Base-by-base conservation (phyloP, 2,329 filamentous ascomycete genomes). In the Fusarium euwallaceae region DNA sequence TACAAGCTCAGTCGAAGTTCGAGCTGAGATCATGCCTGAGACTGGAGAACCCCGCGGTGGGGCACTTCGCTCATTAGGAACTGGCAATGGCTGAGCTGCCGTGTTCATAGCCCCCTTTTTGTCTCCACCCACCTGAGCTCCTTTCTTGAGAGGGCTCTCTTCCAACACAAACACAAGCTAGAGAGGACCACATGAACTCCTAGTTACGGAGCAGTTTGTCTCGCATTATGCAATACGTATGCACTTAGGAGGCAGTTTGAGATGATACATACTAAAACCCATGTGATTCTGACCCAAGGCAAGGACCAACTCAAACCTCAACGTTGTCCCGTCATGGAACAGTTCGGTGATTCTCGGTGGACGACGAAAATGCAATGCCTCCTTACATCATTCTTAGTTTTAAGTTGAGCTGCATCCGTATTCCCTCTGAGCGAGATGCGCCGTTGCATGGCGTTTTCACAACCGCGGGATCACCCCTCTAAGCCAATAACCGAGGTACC, bases 401-500 rank as follows among this genome's bases (percentile, higher is more conserved):
- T 43, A 10, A 43, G 27, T 61, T 20, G 37, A 61, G 39, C 58
- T 12, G 7, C 24, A 20, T 43, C 37, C 24, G 22, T n/a, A 43
- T 61, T 64, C 61, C 24, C 39, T 34, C 29, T 51, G 41, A 64
- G 24, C 61, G 60, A 36, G 41, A 61, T 24, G 22, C 59, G 32
- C n/a, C 17, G n/a, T 34, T 45, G 27, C n/a, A 37, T 24, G 56
- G 29, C 53, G 36, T 37, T 36, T 29, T n/a, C 59, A 39, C 56
- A 67, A 63, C 45, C 53, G 58, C 60, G 67, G 64, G 29, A 37
- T 60, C 56, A 39, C 63, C 64, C 63, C 63, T 61, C 43, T 67
- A 66, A 66, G 53, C 53, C 60, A 73, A 72, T 79, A 79, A 74
- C 78, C 78, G 78, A 79, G 78, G 78, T 77, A 66, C 59, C 70